These are phyloP conservation scores for Terana coerulea DNA, from an alignment of 768 basidiomycete species.

Conservation along the genomic window DNA sequence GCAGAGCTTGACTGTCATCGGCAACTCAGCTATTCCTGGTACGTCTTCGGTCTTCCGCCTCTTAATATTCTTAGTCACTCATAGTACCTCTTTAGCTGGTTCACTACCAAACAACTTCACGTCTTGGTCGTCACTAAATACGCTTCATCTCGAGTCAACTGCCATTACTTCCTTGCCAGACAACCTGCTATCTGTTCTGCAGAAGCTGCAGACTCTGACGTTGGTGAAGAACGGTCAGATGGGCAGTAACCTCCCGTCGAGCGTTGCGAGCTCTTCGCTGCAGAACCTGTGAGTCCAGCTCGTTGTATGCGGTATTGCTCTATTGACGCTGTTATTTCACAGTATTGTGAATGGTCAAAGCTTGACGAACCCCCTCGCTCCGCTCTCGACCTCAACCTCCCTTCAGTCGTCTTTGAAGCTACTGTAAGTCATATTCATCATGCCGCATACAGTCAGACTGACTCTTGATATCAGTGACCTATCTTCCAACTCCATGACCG, in stretches of 20 bases:
- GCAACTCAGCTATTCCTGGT: constrained; percentile 41
- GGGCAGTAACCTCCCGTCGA: constrained; percentile 34
- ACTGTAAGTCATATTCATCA: constrained; percentile 25
- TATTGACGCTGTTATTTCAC: not conserved
- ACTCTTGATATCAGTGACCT: constrained; percentile 27
- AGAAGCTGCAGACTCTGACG: constrained; percentile 34
- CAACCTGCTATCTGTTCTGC: constrained; percentile 30
- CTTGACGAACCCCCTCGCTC: constrained; percentile 30
- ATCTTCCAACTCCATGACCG: constrained; percentile 36
- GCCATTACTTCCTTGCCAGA: constrained; percentile 34
- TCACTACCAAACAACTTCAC: constrained; percentile 36
- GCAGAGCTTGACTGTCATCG: constrained; percentile 35
- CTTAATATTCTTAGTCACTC: no score
- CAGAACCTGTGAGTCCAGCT: constrained; percentile 35
- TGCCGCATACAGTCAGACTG: not conserved
- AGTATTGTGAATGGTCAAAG: constrained; percentile 36
- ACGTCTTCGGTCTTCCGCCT: constrained; percentile 13
- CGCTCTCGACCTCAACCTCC: constrained; percentile 28
- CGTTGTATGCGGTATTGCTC: not conserved
- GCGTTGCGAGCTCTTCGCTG: constrained; percentile 29
- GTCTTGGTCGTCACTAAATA: constrained; percentile 32
- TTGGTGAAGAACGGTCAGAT: constrained; percentile 40
- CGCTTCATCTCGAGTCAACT: constrained; percentile 38
- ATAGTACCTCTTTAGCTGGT: constrained; percentile 27
- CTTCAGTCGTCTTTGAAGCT: constrained; percentile 31